Base-by-base conservation (phyloP, 768 basidiomycete genomes). In the Trametes villosa region DNA sequence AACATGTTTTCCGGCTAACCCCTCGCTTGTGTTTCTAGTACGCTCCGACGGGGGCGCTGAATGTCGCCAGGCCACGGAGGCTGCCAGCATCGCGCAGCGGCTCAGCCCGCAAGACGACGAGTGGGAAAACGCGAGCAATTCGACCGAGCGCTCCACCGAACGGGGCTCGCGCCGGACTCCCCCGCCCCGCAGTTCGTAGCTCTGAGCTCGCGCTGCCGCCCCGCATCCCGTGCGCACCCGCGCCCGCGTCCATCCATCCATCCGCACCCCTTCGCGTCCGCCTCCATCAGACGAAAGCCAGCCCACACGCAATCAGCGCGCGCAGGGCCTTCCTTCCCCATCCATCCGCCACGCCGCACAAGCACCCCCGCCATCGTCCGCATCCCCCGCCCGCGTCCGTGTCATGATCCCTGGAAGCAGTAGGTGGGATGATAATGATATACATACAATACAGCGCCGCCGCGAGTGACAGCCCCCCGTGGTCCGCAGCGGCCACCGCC, bases 11-110 rank as follows among this genome's bases (percentile, higher is more conserved):
- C 55, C 42, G 63, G 42, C 48, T 66, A 59, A 68, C 61, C 34
- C 40, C 72, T 44, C 60, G 58, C 68, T 60, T 33, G 34, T 66
- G 52, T 41, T 48, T 36, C 33, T 71, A 92, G 91, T 93, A 65
- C 88, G 91, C 68, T 93, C 91, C 53, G 91, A 93, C 74, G 89
- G 89, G 65, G 91, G 89, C 64, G 86, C 88, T 59, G 89, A 92
- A 34, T 93, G 91, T 72, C 80, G 88, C 41, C 70, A 74, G 52
- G 70, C 70, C 24, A 54, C 66, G 38, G 69, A 72, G 49, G 68
- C 69, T 4, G 69, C 68, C 8, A 63, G 59, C 36, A 63, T 65
- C 53, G 71, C 70, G 48, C 59, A 67, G 44, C 66, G 70, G 31
- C 42, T 59, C n/a, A 72, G 68, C 51, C 68, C 70, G 7, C 67